Conservation (phyloP, 176 grass and related monocot genomes). For the Phoenix roebelenii region DNA sequence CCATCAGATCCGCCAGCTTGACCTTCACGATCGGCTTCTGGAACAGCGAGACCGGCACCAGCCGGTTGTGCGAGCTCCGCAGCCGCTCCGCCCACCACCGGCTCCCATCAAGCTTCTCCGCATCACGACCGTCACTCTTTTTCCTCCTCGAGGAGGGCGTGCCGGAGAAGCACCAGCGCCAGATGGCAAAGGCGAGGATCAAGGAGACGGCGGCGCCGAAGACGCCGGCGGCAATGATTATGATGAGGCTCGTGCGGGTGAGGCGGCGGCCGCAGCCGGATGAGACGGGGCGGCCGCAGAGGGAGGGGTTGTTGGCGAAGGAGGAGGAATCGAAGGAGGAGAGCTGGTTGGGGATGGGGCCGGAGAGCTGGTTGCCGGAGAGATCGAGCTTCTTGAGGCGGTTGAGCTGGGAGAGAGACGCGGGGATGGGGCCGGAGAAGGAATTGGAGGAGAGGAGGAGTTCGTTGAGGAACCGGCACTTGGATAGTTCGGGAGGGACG, state of each 20-base stretch:
- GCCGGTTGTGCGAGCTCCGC: slow-evolving; percentile 7
- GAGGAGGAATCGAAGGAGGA: background rate
- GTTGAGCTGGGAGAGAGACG: background rate
- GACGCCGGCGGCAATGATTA: slow-evolving; percentile 13
- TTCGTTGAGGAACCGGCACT: slow-evolving; percentile 2
- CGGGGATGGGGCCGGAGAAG: background rate
- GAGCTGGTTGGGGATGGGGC: background rate
- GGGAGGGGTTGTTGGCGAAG: background rate
- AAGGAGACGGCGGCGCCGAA: slow-evolving; percentile 7
- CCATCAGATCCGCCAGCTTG: slow-evolving; percentile 15
- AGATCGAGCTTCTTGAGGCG: slow-evolving; percentile 7
- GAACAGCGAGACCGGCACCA: slow-evolving; percentile 13
- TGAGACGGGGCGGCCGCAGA: slow-evolving; percentile 11
- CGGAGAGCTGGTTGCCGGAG: slow-evolving; percentile 4
- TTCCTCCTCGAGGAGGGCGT: background rate
- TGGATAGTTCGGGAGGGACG: slow-evolving; percentile 1
- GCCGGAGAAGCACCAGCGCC: slow-evolving; percentile 4
- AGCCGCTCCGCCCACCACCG: slow-evolving; percentile 17
- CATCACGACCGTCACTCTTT: background rate
- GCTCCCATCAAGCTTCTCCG: background rate
- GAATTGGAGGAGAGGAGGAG: slow-evolving; percentile 5
- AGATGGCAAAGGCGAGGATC: slow-evolving; percentile 4
- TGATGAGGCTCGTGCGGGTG: slow-evolving; percentile 3
- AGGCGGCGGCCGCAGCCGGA: background rate
- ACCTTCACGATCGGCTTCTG: slow-evolving; percentile 18